phyloP scores from a whole-genome alignment of 345 rosid genomes.

The Brassica rapa region DNA sequence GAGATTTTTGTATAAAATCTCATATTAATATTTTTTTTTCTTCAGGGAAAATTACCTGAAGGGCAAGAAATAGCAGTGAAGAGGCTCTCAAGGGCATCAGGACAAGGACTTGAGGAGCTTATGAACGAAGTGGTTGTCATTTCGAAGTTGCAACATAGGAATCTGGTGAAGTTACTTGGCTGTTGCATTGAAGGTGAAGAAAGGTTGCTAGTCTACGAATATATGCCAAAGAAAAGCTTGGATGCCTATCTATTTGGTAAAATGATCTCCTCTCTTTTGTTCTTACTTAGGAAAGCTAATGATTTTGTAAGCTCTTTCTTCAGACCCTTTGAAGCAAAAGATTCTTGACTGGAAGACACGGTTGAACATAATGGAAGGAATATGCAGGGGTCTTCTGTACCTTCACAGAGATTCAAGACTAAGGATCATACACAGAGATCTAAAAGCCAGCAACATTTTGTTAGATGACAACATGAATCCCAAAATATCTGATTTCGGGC shows the following conservation, averaged over 20 bases:
- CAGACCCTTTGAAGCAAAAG: conserved; percentile 37
- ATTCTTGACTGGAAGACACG: conserved; percentile 47
- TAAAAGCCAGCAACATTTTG: conserved; percentile 53
- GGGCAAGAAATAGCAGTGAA: conserved; percentile 63
- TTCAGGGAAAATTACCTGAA: conserved; percentile 50
- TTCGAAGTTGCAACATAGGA: conserved; percentile 63
- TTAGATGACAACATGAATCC: conserved; percentile 55
- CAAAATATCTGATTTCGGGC: conserved; percentile 53
- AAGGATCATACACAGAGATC: conserved; percentile 53
- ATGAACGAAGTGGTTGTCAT: conserved; percentile 61
- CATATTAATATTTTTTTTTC: not conserved
- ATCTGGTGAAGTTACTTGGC: conserved; percentile 62
- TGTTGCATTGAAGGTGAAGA: conserved; percentile 65
- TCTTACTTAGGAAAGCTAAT: not conserved
- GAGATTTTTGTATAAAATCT: conserved; percentile 7
- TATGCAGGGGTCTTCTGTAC: conserved; percentile 50
- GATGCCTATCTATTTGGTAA: conserved; percentile 49
- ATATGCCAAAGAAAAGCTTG: conserved; percentile 47
- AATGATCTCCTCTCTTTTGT: conserved; percentile 20
- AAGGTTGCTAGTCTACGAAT: conserved; percentile 59
- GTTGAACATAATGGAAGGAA: conserved; percentile 50
- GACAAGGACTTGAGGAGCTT: conserved; percentile 65
- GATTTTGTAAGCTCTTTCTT: not conserved
- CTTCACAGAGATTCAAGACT: conserved; percentile 60
- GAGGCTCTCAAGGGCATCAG: conserved; percentile 54